These are phyloP conservation scores for Cercospora sp. DNA, from an alignment of 2,329 filamentous ascomycete genomes.

Conservation along the genomic window DNA sequence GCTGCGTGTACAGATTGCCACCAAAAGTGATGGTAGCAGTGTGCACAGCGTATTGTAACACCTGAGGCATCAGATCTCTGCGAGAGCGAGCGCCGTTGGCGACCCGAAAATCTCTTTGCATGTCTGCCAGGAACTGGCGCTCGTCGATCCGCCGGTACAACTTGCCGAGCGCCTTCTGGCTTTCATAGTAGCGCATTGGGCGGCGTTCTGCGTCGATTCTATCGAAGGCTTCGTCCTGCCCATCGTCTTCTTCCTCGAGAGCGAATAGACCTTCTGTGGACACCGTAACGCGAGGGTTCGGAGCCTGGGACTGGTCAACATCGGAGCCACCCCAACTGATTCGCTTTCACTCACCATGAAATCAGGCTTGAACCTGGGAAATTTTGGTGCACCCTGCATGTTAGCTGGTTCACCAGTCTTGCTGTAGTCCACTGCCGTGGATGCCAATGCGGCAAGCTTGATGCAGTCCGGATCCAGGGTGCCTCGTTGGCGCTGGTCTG, in stretches of 20 bases:
- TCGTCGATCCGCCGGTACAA: slow-evolving; percentile 76
- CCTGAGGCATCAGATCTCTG: slow-evolving; percentile 30
- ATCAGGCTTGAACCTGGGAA: slow-evolving; percentile 47
- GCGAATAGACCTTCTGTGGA: slow-evolving; percentile 50
- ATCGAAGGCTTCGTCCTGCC: slow-evolving; percentile 47
- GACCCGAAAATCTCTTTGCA: slow-evolving; percentile 36
- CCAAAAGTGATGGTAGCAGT: slow-evolving; percentile 27
- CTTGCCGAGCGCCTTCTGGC: slow-evolving; percentile 66
- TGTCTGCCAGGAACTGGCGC: slow-evolving; percentile 59
- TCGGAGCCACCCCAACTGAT: not conserved
- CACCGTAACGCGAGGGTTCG: slow-evolving; percentile 47
- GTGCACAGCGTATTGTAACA: slow-evolving; percentile 45
- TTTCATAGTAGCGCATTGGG: slow-evolving; percentile 62
- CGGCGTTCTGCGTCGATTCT: slow-evolving; percentile 32
- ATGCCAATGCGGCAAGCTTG: slow-evolving; percentile 43
- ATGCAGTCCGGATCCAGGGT: slow-evolving; percentile 40
- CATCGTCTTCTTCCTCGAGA: slow-evolving; percentile 48
- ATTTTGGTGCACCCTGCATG: slow-evolving; percentile 49
- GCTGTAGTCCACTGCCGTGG: slow-evolving; percentile 42
- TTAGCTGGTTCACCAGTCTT: slow-evolving; percentile 61
- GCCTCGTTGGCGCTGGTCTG: slow-evolving; percentile 40
- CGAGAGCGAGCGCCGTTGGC: slow-evolving; percentile 20
- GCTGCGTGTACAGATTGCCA: slow-evolving; percentile 41
- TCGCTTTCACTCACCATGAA: slow-evolving; percentile 47
- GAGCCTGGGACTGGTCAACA: slow-evolving; percentile 33